Conservation (phyloP, 225 moss, liverwort and hornwort species). For the Thuidium tamariscinum region DNA sequence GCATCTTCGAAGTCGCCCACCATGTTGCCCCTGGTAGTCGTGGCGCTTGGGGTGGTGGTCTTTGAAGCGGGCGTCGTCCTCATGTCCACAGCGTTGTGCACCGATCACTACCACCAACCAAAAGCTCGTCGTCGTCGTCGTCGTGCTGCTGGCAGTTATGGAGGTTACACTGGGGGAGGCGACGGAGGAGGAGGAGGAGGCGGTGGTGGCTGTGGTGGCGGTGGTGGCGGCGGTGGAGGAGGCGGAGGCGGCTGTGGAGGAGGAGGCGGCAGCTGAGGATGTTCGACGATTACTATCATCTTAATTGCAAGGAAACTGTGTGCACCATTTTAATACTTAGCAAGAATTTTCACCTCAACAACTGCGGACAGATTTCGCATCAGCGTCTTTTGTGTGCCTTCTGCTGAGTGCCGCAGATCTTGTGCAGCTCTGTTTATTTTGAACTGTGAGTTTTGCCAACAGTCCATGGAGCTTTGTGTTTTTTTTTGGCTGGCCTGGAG, state of each 20-base stretch:
- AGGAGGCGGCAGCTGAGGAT: neutral
- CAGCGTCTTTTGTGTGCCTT: neutral
- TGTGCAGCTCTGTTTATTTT: neutral
- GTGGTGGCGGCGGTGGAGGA: neutral
- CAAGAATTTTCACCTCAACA: neutral
- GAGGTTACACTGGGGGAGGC: neutral
- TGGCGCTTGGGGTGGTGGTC: neutral
- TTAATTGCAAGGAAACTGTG: neutral
- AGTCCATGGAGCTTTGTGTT: neutral
- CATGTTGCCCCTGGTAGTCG: constrained; percentile 3
- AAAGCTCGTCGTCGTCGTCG: neutral
- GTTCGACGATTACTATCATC: neutral
- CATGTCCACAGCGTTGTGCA: constrained; percentile 5
- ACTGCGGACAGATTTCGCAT: neutral
- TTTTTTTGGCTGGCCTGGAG: neutral
- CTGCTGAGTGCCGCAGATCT: neutral
- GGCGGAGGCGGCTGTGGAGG: neutral
- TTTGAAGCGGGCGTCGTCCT: constrained; percentile 1
- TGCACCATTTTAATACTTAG: neutral
- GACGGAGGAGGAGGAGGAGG: neutral
- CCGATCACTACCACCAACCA: neutral
- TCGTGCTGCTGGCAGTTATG: neutral
- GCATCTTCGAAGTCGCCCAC: neutral
- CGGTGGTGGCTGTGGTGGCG: neutral
- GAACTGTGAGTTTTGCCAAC: neutral